phyloP scores from a whole-genome alignment of 805 yeast species.

The Candida ponderosae region DNA sequence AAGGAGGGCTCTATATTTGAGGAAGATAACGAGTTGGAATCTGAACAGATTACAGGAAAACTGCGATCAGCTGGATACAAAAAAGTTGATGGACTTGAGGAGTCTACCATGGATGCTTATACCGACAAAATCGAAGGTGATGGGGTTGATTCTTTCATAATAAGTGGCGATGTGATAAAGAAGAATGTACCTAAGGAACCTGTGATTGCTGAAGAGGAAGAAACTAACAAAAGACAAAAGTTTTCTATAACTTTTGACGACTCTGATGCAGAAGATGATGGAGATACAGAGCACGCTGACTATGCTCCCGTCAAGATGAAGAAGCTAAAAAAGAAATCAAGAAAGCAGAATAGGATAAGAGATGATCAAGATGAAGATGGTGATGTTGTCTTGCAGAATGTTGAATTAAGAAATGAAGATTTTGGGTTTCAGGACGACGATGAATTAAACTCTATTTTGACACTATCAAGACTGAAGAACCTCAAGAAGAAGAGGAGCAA shows the following conservation, averaged over 20 bases:
- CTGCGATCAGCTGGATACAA: conserved; percentile 5
- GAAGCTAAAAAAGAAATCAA: conserved; percentile 17
- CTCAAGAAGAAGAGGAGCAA: conserved; percentile 10
- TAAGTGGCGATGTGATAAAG: conserved; percentile 6
- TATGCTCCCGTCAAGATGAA: conserved; percentile 24
- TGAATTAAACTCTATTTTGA: conserved; percentile 19
- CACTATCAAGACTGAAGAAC: conserved; percentile 11
- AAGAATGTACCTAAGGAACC: background rate
- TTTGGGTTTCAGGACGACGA: conserved; percentile 11
- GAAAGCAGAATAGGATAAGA: background rate
- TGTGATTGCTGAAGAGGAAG: background rate
- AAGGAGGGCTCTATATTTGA: conserved; percentile 14
- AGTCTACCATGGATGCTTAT: conserved; percentile 8
- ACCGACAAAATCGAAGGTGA: conserved; percentile 7
- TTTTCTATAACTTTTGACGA: conserved; percentile 8
- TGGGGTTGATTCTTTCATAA: conserved; percentile 8
- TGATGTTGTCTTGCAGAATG: conserved; percentile 15
- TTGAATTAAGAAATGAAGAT: conserved; percentile 20
- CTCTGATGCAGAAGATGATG: conserved; percentile 7
- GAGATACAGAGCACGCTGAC: conserved; percentile 6
- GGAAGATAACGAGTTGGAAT: conserved; percentile 17
- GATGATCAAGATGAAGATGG: conserved; percentile 13
- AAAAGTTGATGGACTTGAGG: conserved; percentile 9
- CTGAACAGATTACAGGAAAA: conserved; percentile 10
- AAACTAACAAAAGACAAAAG: background rate